Evolutionary conservation across 768 basidiomycete genomes (phyloP), one percentile per base, ranked within the genome.

Genomic region (Pulveroboletus sp.): DNA sequence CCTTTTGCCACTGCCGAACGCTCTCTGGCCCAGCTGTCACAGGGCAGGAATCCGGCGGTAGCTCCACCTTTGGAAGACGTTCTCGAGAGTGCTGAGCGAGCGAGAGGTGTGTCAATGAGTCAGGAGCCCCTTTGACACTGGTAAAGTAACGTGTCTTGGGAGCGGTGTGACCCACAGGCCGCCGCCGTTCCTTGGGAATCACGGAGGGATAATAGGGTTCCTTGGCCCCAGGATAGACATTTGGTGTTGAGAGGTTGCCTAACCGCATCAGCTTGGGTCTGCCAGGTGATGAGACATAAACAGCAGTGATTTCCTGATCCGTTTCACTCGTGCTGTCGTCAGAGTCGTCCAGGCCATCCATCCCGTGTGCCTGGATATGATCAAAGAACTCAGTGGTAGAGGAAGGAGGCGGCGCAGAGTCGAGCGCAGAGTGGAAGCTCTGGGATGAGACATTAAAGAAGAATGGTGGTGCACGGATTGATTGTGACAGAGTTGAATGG

Each of bases 341-440:
- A 43, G 80, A 80, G 21, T 82, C 80, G 51, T 84, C 85, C 46
- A 85, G 69, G 54, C 84, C 86, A 57, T 86, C 83, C 80, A 89
- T 81, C 24, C 79, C 84, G 64, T 85, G 81, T 14, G 76, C 70
- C 57, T 88, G 83, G 39, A 89, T 82, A 53, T 70, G 78, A 68
- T 89, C 86, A 64, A 89, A 89, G 74, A 89, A 89, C 28, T 80
- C 80, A 24, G 81, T 77, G 0, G 84, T 80, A 13, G 85, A 82
- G 6, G 81, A 74, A 2, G 83, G 81, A 13, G 76, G 78, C 13
- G 85, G 84, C 31, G 80, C 83, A 38, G 82, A 80, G 49, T 79
- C 79, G 15, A 84, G 71, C 11, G 72, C 69, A 31, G 74, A 70
- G 26, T 74, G 65, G 32, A 74, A 67, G 47, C 64, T 67, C 38